A percentile compares a stretch with the other conserved stretches of the same genome.
phyloP scores from a whole-genome alignment of 73 alveolate species.

The Paramecium sexaurelia region DNA sequence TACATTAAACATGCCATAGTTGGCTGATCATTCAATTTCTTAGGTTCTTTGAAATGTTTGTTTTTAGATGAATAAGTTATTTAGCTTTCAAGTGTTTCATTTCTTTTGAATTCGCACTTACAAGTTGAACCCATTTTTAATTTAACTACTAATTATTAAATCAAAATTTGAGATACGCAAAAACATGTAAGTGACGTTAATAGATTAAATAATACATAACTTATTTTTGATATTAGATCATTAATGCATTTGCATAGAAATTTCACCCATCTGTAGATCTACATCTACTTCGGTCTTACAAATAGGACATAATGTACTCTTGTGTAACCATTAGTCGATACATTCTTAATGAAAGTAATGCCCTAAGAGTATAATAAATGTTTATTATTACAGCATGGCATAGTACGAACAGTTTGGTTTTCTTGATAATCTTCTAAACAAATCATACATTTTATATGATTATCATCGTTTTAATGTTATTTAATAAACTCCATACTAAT shows the following conservation, averaged over 20 bases:
- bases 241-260: background rate
- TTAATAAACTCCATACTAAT: background rate
- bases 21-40: background rate
- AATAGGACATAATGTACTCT: conserved; percentile 57
- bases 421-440: conserved; percentile 7
- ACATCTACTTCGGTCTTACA: conserved; percentile 55
- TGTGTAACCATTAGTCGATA: conserved; percentile 83
- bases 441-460: conserved; percentile 2
- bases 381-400: conserved; percentile 50
- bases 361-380: background rate
- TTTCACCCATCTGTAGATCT: background rate
- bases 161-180: background rate
- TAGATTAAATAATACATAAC: background rate
- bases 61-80: background rate
- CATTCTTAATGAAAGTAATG: conserved; percentile 90
- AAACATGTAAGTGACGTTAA: background rate
- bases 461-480: background rate
- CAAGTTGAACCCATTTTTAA: background rate
- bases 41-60: background rate
- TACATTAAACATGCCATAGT: background rate
- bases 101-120: background rate
- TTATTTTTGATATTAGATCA: background rate
- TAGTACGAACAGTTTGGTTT: background rate
- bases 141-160: background rate
- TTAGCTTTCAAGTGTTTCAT: background rate